phyloP scores from a whole-genome alignment of 2,329 filamentous ascomycete species.

The Pseudogymnoascus sp. region DNA sequence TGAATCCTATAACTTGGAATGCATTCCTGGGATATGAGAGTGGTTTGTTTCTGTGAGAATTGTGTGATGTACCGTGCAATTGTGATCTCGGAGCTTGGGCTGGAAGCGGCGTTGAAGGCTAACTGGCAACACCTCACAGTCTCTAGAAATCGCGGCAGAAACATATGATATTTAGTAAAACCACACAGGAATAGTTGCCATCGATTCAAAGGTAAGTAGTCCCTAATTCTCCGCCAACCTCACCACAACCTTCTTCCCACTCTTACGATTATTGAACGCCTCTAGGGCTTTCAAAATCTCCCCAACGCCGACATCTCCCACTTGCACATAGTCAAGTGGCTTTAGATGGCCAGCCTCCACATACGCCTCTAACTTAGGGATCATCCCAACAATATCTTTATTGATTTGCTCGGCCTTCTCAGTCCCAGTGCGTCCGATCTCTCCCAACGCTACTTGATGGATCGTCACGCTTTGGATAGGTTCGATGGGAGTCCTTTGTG shows the following conservation, averaged over 20 bases:
- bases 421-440: constrained; percentile 17
- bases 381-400: constrained; percentile 14
- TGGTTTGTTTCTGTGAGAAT: background rate
- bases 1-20: background rate
- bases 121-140: background rate
- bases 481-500: constrained; percentile 15
- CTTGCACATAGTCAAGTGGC: constrained; percentile 19
- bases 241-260: constrained; percentile 19
- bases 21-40: background rate
- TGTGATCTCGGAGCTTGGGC: background rate
- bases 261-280: constrained; percentile 13
- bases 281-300: constrained; percentile 16
- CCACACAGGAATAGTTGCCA: background rate
- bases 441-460: constrained; percentile 15
- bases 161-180: background rate
- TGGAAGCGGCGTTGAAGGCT: background rate
- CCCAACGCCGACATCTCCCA: constrained; percentile 15
- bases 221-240: constrained; percentile 12
- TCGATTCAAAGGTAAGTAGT: background rate
- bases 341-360: constrained; percentile 15
- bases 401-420: constrained; percentile 12
- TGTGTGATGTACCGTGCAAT: background rate
- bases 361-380: constrained; percentile 16
- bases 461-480: constrained; percentile 14
- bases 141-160: background rate